These are phyloP conservation scores for Themeda triandra DNA, from an alignment of 176 grass and related monocot species.

Conservation along the genomic window DNA sequence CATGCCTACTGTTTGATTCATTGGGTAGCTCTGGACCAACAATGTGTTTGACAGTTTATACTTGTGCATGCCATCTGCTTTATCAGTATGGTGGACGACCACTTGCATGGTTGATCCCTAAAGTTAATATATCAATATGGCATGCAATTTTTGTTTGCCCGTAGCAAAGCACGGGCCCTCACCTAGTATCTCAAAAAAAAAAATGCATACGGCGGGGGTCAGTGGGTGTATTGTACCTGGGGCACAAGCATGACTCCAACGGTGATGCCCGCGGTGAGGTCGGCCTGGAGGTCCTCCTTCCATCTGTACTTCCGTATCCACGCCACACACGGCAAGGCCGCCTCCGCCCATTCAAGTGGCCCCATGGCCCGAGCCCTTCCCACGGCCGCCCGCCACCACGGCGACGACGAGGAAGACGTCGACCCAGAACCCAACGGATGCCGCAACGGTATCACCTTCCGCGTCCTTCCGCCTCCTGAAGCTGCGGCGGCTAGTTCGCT, in stretches of 20 bases:
- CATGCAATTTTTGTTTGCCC: no score
- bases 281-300: constrained; percentile 68
- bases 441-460: constrained; percentile 73
- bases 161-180: background rate
- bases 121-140: no score
- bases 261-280: constrained; percentile 84
- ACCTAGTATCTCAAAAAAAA: constrained; percentile 27
- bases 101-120: no score
- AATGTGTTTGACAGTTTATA: no score
- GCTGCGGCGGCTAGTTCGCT: constrained; percentile 23
- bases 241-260: constrained; percentile 98
- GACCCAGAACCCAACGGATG: constrained; percentile 30
- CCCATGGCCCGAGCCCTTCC: constrained; percentile 53
- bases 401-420: constrained; percentile 7
- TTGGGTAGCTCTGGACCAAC: no score
- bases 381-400: constrained; percentile 18
- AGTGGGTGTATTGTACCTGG: constrained; percentile 43
- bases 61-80: no score
- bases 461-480: constrained; percentile 35
- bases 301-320: constrained; percentile 81
- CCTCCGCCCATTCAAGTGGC: constrained; percentile 56
- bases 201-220: background rate
- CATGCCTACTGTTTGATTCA: no score
- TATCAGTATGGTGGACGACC: no score
- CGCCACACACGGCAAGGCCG: constrained; percentile 50